Percentiles rank a stretch among this genome's conserved stretches.
These are phyloP conservation scores for Tolypocladium capitatum DNA, from an alignment of 2,329 filamentous ascomycete species.

Conservation along the genomic window DNA sequence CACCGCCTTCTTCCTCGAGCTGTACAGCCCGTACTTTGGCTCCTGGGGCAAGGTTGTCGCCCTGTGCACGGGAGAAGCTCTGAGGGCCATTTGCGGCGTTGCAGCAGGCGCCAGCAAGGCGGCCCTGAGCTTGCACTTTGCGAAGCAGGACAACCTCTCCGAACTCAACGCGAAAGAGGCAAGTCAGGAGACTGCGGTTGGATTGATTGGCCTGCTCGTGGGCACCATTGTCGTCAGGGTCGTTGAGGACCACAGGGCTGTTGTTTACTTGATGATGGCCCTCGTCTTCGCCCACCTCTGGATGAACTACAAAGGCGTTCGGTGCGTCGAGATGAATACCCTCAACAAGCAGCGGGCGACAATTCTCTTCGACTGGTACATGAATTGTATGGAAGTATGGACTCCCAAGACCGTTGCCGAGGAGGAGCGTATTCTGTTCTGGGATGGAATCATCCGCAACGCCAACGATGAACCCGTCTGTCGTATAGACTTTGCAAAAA, in stretches of 20 bases:
- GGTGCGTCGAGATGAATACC: conserved; percentile 67
- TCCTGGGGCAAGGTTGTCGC: conserved; percentile 33
- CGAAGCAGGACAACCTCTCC: conserved; percentile 70
- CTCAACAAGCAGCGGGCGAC: conserved; percentile 80
- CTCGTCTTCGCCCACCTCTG: conserved; percentile 66
- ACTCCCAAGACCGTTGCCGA: conserved; percentile 53
- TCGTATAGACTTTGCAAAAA: conserved; percentile 26
- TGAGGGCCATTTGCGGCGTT: conserved; percentile 66
- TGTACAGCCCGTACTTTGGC: conserved; percentile 62
- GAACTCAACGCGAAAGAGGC: conserved; percentile 93
- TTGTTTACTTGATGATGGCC: conserved; percentile 58
- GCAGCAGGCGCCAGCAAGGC: conserved; percentile 85
- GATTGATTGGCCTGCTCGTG: conserved; percentile 71
- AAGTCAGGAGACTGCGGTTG: conserved; percentile 89
- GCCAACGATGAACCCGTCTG: conserved; percentile 12
- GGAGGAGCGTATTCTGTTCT: conserved; percentile 48
- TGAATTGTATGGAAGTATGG: conserved; percentile 37
- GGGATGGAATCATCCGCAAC: conserved; percentile 19
- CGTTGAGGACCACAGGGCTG: conserved; percentile 56
- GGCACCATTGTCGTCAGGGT: conserved; percentile 71
- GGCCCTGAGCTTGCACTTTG: conserved; percentile 84
- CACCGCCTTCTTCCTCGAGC: conserved; percentile 71
- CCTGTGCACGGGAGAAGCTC: conserved; percentile 35
- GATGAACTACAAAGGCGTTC: conserved; percentile 79
- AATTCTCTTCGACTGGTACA: conserved; percentile 53